These are phyloP conservation scores for Casuarina cunninghamiana DNA, from an alignment of 306 rosid species.

Conservation along the genomic window DNA sequence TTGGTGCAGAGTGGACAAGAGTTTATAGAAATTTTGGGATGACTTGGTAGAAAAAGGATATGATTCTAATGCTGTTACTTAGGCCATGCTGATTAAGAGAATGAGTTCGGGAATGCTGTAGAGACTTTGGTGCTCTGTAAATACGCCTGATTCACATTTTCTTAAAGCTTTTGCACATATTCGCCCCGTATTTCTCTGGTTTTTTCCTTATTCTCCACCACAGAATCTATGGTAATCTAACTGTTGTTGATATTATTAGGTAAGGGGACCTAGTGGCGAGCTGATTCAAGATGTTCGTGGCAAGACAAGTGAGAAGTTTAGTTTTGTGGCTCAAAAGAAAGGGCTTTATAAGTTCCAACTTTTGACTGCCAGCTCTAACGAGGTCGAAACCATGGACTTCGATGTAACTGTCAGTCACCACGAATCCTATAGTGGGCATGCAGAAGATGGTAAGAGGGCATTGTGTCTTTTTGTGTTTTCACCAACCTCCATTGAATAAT, in stretches of 20 bases:
- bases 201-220: not conserved
- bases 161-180: not conserved
- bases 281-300: conserved; percentile 70
- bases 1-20: not conserved
- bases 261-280: conserved; percentile 83
- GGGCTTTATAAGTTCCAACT: conserved; percentile 63
- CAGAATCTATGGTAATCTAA: conserved; percentile 12
- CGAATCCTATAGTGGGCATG: conserved; percentile 73
- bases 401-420: conserved; percentile 86
- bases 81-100: not conserved
- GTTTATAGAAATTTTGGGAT: not conserved
- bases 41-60: not conserved
- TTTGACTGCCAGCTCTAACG: conserved; percentile 78
- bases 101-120: not conserved
- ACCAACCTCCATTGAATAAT: conserved; percentile 6
- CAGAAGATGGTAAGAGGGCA: conserved; percentile 78
- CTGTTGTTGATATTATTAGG: conserved; percentile 39
- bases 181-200: not conserved
- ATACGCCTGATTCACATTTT: not conserved
- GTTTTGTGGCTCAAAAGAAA: conserved; percentile 54
- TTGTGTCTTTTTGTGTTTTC: not conserved
- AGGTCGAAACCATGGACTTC: conserved; percentile 73
- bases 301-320: conserved; percentile 55
- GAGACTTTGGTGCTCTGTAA: not conserved
- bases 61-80: not conserved